Conservation (phyloP, 2,329 filamentous ascomycete species). For the Fusarium verrucosum region DNA sequence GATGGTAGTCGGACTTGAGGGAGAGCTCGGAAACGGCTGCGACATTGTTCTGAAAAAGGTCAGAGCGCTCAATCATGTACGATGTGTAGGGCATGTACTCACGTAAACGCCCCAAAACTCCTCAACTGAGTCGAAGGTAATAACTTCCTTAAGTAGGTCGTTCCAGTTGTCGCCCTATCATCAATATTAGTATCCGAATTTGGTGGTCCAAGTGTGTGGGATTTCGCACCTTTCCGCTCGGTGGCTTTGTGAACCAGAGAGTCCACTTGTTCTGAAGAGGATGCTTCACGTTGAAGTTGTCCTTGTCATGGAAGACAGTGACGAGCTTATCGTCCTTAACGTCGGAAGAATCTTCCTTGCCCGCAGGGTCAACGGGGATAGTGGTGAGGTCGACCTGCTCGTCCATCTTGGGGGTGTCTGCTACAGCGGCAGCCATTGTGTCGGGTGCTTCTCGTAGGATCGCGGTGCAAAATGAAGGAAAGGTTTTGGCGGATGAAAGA, state of each 20-base stretch:
- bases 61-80: conserved; percentile 15
- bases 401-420: conserved; percentile 52
- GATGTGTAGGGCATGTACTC: conserved; percentile 55
- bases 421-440: conserved; percentile 51
- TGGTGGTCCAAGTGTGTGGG: neutral
- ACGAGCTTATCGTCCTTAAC: conserved; percentile 70
- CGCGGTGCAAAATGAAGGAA: conserved; percentile 16
- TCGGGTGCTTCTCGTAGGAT: conserved; percentile 17
- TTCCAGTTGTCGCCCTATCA: conserved; percentile 97
- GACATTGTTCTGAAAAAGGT: conserved; percentile 85
- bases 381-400: conserved; percentile 73
- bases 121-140: conserved; percentile 97
- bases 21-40: conserved; percentile 93
- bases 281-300: conserved; percentile 99
- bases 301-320: conserved; percentile 97
- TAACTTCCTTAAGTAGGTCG: conserved; percentile 96
- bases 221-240: conserved; percentile 83
- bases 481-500: conserved; percentile 27
- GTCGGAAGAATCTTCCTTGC: conserved; percentile 63
- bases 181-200: conserved; percentile 22
- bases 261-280: conserved; percentile 98
- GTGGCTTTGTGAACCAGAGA: conserved; percentile 98
- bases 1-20: conserved; percentile 98
- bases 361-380: conserved; percentile 72
- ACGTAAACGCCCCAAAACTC: conserved; percentile 99